These are phyloP conservation scores for Ilyonectria robusta DNA, from an alignment of 2,329 filamentous ascomycete species.

Conservation along the genomic window DNA sequence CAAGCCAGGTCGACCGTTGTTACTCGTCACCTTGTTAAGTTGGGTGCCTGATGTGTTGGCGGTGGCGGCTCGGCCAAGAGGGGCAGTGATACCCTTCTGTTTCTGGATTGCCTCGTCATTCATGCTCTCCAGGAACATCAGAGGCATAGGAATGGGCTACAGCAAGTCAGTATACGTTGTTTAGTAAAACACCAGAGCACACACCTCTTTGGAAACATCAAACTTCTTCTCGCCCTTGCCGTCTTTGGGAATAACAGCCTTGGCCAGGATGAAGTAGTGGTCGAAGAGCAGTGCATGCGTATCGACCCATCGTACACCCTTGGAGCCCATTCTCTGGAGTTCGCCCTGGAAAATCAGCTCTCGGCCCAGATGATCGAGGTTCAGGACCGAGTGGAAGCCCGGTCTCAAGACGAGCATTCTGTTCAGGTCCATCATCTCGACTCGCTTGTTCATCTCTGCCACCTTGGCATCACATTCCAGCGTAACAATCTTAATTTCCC, in stretches of 20 bases:
- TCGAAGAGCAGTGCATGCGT: constrained; percentile 95
- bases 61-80: constrained; percentile 71
- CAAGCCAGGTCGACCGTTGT: constrained; percentile 70
- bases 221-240: constrained; percentile 85
- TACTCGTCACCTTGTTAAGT: constrained; percentile 69
- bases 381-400: constrained; percentile 90
- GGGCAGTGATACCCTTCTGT: constrained; percentile 79
- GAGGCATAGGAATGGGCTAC: constrained; percentile 93
- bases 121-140: constrained; percentile 91
- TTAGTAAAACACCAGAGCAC: constrained; percentile 40
- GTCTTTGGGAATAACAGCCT: constrained; percentile 79
- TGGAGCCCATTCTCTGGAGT: constrained; percentile 88
- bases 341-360: constrained; percentile 92
- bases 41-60: constrained; percentile 72
- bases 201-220: constrained; percentile 91
- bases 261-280: constrained; percentile 94
- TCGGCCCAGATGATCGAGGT: constrained; percentile 93
- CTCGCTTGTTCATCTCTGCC: constrained; percentile 91
- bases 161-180: constrained; percentile 43
- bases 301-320: constrained; percentile 93
- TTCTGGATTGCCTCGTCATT: constrained; percentile 94
- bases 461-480: constrained; percentile 93
- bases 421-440: constrained; percentile 87
- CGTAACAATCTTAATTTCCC: constrained; percentile 92
- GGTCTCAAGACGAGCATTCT: constrained; percentile 87